A percentile compares a stretch with the other conserved stretches of the same genome.
Evolutionary conservation across 192 early-diverging fungal species (phyloP).

Genomic region (Coemansia sp.): DNA sequence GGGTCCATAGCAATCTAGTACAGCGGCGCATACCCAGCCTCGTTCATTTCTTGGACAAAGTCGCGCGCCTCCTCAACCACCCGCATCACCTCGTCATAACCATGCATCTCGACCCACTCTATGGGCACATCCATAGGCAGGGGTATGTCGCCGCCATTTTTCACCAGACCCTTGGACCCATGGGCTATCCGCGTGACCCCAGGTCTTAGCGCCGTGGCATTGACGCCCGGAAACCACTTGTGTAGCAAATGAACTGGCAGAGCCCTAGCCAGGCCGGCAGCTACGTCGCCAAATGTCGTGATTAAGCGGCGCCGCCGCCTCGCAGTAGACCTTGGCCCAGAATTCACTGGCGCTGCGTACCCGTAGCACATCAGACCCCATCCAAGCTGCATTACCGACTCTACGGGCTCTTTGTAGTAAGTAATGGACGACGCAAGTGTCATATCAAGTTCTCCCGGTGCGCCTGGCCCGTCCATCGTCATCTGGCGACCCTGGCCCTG

Average conservation of each 20-base stretch:
- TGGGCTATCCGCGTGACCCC: neutral
- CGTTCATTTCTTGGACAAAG: conserved; percentile 40
- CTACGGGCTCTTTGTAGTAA: conserved; percentile 38
- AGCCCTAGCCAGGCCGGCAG: neutral
- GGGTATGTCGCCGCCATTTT: conserved; percentile 21
- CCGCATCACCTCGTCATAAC: conserved; percentile 18
- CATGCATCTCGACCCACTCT: conserved; percentile 39
- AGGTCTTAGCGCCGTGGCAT: neutral
- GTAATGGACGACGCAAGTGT: conserved; percentile 7
- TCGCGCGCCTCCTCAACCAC: conserved; percentile 27
- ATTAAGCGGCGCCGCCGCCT: conserved; percentile 4
- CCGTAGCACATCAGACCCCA: conserved; percentile 54
- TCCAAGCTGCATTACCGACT: conserved; percentile 51
- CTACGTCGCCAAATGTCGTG: neutral
- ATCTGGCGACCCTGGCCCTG: conserved; percentile 43
- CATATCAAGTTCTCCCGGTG: neutral
- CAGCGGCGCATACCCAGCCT: conserved; percentile 40
- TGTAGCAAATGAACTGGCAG: conserved; percentile 26
- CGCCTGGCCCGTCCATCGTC: conserved; percentile 39
- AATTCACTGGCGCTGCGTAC: conserved; percentile 32
- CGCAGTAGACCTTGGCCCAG: conserved; percentile 1
- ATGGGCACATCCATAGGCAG: conserved; percentile 23
- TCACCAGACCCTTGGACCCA: neutral
- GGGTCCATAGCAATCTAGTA: conserved; percentile 11
- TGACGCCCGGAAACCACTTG: conserved; percentile 43